Evolutionary conservation across 768 basidiomycete species (phyloP), one percentile per base, ranked within the genome.

Genomic region (Leccinum obscurum): DNA sequence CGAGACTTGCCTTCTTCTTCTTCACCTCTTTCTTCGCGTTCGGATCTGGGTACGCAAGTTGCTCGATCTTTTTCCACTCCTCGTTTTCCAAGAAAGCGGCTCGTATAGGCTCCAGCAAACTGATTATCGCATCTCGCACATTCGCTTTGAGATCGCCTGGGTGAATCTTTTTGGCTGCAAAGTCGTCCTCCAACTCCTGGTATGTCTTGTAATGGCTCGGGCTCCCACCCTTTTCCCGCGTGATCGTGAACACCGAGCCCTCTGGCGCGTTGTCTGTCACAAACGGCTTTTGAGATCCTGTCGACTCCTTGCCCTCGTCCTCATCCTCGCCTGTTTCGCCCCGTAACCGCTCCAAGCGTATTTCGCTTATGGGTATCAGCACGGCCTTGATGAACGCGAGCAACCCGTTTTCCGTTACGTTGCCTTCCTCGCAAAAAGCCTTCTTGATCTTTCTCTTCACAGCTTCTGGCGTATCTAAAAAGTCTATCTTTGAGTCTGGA

Each of bases 401-500:
- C 1, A 98, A 77, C 28, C 95, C 97, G 74, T 99, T 99, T 22
- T 92, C 93, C 49, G 85, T 82, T 54, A 86, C 77, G 70, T 91
- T 94, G 15, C 95, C 95, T 67, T 95, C 93, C 67, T 96, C 94
- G 74, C 95, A 98, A 72, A 96, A 94, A 1, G 97, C 95, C 24
- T 80, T 79, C 75, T 92, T 93, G 75, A 98, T 85, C 80, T 98
- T 98, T 76, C 86, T 88, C 70, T 89, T 88, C 53, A 98, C 85
- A 46, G 80, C 83, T 30, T 92, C 90, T 0, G 96, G 87, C 4
- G 86, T 72, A 75, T 98, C 97, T 62, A 99, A 86, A 76, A 98
- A 93, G 78, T 99, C 97, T 72, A 98, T 96, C 76, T 99, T 99
- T 63, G 92, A 95, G 73, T 97, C 93, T 32, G 94, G 94, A 67